A percentile compares a stretch with the other conserved stretches of the same genome.
phyloP scores from a whole-genome alignment of 2,329 filamentous ascomycete species.

The Sporothrix pallida region DNA sequence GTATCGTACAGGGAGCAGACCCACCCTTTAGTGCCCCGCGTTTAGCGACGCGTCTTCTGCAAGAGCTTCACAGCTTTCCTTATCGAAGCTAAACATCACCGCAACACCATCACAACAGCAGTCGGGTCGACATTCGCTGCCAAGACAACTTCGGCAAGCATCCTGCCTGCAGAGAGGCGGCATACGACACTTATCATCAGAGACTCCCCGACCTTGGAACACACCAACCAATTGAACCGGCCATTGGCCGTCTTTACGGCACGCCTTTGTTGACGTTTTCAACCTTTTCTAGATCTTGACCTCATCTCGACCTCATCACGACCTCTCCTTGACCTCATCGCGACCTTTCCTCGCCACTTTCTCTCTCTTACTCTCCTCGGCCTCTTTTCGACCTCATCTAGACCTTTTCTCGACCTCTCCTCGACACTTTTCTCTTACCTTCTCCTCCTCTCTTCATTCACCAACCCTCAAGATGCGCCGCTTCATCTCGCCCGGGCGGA shows the following conservation, averaged over 20 bases:
- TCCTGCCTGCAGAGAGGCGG: not conserved
- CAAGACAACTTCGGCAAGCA: too few relatives aligned
- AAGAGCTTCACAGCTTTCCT: not conserved
- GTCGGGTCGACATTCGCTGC: not conserved
- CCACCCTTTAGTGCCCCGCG: slow-evolving; percentile 9
- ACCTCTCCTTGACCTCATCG: not conserved
- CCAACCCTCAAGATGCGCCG: slow-evolving; percentile 32
- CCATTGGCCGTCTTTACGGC: not conserved
- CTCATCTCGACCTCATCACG: not conserved
- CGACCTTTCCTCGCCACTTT: not conserved
- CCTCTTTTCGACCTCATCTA: not conserved
- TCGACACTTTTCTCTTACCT: not conserved
- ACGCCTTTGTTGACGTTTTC: slow-evolving; percentile 6
- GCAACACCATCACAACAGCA: not conserved
- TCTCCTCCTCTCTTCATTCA: not conserved
- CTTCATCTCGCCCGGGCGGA: slow-evolving; percentile 55
- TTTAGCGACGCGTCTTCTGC: slow-evolving; percentile 19
- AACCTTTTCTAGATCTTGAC: not conserved
- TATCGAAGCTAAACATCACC: slow-evolving; percentile 6
- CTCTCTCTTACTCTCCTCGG: not conserved
- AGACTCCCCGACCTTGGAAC: too few relatives aligned
- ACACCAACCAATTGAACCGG: not conserved
- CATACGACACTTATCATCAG: not conserved
- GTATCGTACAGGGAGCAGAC: too few relatives aligned
- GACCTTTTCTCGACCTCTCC: not conserved